A percentile compares a stretch with the other conserved stretches of the same genome.
phyloP scores from a whole-genome alignment of 2,329 filamentous ascomycete species.

The Nectriaceae sp. region DNA sequence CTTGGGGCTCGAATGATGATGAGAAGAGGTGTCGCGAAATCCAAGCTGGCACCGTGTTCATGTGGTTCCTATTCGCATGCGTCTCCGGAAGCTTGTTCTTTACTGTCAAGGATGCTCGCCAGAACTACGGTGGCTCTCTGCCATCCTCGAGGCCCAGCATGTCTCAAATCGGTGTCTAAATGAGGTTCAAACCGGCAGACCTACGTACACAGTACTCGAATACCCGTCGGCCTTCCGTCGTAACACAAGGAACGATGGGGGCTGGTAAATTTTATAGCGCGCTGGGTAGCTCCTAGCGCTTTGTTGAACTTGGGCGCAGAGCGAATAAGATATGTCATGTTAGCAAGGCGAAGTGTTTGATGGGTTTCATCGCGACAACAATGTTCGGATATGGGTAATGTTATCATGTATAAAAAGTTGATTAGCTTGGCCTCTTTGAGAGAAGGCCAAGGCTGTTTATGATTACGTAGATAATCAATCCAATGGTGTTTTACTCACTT shows the following conservation, averaged over 20 bases:
- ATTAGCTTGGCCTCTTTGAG: slow-evolving; percentile 2
- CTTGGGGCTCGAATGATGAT: slow-evolving; percentile 59
- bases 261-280: slow-evolving; percentile 1
- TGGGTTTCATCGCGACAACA: slow-evolving; percentile 12
- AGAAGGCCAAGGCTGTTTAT: slow-evolving; percentile 7
- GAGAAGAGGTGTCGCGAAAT: slow-evolving; percentile 72
- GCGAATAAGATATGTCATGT: slow-evolving; percentile 8
- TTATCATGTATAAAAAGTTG: slow-evolving; percentile 20
- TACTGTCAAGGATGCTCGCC: slow-evolving; percentile 53
- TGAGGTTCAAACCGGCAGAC: slow-evolving; percentile 8
- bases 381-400: slow-evolving; percentile 18
- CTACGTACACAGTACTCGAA: not conserved
- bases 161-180: slow-evolving; percentile 56
- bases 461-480: slow-evolving; percentile 14
- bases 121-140: slow-evolving; percentile 44
- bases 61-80: slow-evolving; percentile 74
- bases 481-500: slow-evolving; percentile 1
- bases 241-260: not conserved
- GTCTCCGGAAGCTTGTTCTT: slow-evolving; percentile 61
- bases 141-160: slow-evolving; percentile 50
- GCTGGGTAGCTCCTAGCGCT: slow-evolving; percentile 3
- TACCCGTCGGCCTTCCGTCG: not conserved
- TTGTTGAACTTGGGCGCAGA: slow-evolving; percentile 9
- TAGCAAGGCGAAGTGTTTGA: slow-evolving; percentile 7
- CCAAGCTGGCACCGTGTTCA: slow-evolving; percentile 73